Evolutionary conservation across 2,329 filamentous ascomycete species (phyloP).

Genomic region (Colletotrichum sp.): DNA sequence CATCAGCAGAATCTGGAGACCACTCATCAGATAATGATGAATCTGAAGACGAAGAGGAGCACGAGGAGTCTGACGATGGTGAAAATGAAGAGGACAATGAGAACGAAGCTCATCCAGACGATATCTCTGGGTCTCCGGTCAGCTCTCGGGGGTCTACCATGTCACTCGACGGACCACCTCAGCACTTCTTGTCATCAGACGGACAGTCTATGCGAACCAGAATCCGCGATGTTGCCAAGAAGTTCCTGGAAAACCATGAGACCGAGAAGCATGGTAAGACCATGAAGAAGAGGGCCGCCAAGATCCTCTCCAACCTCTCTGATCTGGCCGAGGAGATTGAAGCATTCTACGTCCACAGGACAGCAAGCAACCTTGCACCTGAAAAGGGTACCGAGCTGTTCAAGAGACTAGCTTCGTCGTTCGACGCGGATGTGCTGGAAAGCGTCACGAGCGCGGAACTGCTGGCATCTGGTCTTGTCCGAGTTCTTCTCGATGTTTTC

Average conservation of each 20-base stretch:
- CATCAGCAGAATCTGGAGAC: constrained; percentile 24
- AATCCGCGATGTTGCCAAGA: constrained; percentile 79
- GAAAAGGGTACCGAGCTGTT: constrained; percentile 72
- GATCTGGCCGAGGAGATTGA: constrained; percentile 75
- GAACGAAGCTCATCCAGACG: constrained; percentile 46
- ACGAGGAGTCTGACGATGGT: constrained; percentile 58
- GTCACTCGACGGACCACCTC: constrained; percentile 62
- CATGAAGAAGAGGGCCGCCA: constrained; percentile 79
- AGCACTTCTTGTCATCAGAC: constrained; percentile 52
- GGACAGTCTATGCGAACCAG: constrained; percentile 68
- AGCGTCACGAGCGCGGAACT: constrained; percentile 96
- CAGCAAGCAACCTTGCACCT: constrained; percentile 46
- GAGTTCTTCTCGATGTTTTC: constrained; percentile 82
- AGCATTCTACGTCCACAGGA: constrained; percentile 67
- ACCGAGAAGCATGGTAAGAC: constrained; percentile 72
- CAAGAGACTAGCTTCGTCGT: constrained; percentile 77
- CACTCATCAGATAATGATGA: constrained; percentile 50
- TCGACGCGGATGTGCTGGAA: constrained; percentile 86
- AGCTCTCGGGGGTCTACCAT: constrained; percentile 72
- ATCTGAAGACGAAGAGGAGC: constrained; percentile 50
- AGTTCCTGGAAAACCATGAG: constrained; percentile 85
- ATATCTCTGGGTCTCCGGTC: constrained; percentile 69
- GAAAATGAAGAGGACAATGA: constrained; percentile 57
- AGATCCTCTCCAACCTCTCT: constrained; percentile 77
- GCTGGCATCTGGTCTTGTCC: constrained; percentile 87